These are phyloP conservation scores for Ophiobolus disseminans DNA, from an alignment of 2,329 filamentous ascomycete genomes.

Conservation along the genomic window DNA sequence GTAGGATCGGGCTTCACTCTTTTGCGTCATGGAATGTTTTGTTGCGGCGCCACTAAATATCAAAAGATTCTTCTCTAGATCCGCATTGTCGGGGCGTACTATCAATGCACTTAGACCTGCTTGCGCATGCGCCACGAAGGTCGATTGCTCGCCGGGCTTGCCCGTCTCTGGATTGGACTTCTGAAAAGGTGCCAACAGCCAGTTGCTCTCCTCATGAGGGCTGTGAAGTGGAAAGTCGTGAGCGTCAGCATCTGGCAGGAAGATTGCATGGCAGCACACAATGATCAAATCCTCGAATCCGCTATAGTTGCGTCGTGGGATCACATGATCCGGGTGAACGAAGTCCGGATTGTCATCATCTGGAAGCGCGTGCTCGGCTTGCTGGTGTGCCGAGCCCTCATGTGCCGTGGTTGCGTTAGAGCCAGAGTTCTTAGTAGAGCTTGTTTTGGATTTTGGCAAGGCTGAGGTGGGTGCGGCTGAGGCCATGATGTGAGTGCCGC, in stretches of 20 bases:
- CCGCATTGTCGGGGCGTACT: slow-evolving; percentile 52
- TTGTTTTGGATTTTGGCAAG: slow-evolving; percentile 42
- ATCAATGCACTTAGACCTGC: slow-evolving; percentile 65
- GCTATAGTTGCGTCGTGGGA: slow-evolving; percentile 33
- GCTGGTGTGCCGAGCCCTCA: slow-evolving; percentile 7
- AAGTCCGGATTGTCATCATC: slow-evolving; percentile 27
- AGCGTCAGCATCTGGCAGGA: slow-evolving; percentile 50
- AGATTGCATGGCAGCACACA: slow-evolving; percentile 86
- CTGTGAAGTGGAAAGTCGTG: slow-evolving; percentile 36
- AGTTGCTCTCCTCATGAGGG: slow-evolving; percentile 51
- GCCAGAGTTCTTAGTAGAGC: slow-evolving; percentile 3
- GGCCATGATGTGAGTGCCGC: slow-evolving; percentile 24
- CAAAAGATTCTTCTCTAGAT: slow-evolving; percentile 55
- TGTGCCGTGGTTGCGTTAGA: slow-evolving; percentile 11
- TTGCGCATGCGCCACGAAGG: slow-evolving; percentile 78
- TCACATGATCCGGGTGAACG: slow-evolving; percentile 37
- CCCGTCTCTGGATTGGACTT: slow-evolving; percentile 42
- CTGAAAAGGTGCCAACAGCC: slow-evolving; percentile 79
- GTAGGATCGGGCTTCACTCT: slow-evolving; percentile 48
- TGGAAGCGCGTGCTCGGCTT: slow-evolving; percentile 6
- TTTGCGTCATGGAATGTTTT: slow-evolving; percentile 29
- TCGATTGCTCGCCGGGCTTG: slow-evolving; percentile 73
- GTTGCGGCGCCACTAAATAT: slow-evolving; percentile 74
- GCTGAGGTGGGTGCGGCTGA: slow-evolving; percentile 38
- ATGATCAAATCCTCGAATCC: slow-evolving; percentile 66